Percentiles rank a stretch among this genome's conserved stretches.
Evolutionary conservation across 2,329 filamentous ascomycete genomes (phyloP).

Genomic region (Aspergillaceae sp.): DNA sequence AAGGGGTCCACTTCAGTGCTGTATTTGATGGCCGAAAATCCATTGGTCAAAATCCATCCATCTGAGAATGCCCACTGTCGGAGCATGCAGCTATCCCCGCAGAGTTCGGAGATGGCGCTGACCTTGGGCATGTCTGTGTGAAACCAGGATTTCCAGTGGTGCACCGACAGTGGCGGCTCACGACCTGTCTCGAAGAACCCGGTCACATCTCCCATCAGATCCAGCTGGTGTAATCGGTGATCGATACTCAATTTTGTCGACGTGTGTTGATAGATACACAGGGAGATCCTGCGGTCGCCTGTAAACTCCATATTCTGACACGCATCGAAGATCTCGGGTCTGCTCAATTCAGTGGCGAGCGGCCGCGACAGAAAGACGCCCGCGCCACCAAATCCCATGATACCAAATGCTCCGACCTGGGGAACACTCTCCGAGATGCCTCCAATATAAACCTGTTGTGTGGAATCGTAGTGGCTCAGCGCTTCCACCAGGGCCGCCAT

Average conservation of each 20-base stretch:
- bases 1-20: conserved; percentile 36
- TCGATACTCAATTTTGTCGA: conserved; percentile 47
- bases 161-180: conserved; percentile 46
- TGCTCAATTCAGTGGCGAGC: conserved; percentile 42
- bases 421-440: conserved; percentile 50
- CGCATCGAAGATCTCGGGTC: conserved; percentile 34
- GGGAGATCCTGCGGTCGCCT: conserved; percentile 50
- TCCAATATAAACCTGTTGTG: conserved; percentile 46
- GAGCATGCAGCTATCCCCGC: conserved; percentile 49
- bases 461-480: conserved; percentile 43
- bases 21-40: conserved; percentile 50
- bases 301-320: conserved; percentile 41
- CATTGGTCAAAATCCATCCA: conserved; percentile 48
- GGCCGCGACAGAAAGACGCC: conserved; percentile 51
- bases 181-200: conserved; percentile 54
- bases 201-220: conserved; percentile 46
- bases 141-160: conserved; percentile 41
- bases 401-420: conserved; percentile 46
- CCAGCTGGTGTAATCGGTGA: conserved; percentile 50
- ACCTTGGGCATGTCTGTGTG: conserved; percentile 42
- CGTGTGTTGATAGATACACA: conserved; percentile 51
- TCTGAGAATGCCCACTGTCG: conserved; percentile 46
- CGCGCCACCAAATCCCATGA: conserved; percentile 54
- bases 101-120: conserved; percentile 43
- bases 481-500: conserved; percentile 44